Conservation (phyloP, 1,284 basidiomycete species). For the Anthracocystis walkeri region DNA sequence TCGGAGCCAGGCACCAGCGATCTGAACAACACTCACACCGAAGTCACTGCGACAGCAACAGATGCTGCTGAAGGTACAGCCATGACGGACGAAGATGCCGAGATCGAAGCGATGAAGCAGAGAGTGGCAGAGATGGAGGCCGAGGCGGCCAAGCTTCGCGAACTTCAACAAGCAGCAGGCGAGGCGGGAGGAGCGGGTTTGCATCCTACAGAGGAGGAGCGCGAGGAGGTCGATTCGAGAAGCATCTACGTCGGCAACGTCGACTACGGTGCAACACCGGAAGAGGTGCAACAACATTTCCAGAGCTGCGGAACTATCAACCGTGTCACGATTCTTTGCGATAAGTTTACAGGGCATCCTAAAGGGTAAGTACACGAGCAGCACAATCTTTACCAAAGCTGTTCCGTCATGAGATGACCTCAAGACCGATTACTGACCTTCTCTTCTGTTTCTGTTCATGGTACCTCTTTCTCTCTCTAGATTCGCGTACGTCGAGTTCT, state of each 20-base stretch:
- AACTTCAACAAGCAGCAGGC: constrained; percentile 87
- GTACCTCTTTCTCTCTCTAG: constrained; percentile 71
- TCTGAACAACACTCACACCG: constrained; percentile 14
- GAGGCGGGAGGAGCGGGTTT: constrained; percentile 67
- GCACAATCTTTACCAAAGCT: too few species aligned
- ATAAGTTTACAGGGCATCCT: constrained; percentile 99
- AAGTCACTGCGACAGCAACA: constrained; percentile 2
- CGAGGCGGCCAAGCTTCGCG: constrained; percentile 86
- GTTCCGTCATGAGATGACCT: too few species aligned
- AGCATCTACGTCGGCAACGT: constrained; percentile 98
- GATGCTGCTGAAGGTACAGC: constrained; percentile 19
- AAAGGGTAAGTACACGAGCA: constrained; percentile 85
- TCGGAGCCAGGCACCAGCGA: constrained; percentile 42
- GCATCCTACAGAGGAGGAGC: constrained; percentile 65
- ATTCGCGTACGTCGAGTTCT: constrained; percentile 98
- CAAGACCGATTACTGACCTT: not conserved
- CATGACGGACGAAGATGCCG: constrained; percentile 67
- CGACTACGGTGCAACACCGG: constrained; percentile 96
- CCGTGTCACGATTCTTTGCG: constrained; percentile 97
- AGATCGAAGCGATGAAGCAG: constrained; percentile 83
- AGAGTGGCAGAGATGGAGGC: constrained; percentile 82
- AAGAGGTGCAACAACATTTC: constrained; percentile 98
- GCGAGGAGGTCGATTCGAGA: constrained; percentile 81
- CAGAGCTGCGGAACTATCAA: constrained; percentile 98
- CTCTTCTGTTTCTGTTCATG: not conserved